Evolutionary conservation across 1,284 basidiomycete species (phyloP).

Genomic region (Apiotrichum sp.): DNA sequence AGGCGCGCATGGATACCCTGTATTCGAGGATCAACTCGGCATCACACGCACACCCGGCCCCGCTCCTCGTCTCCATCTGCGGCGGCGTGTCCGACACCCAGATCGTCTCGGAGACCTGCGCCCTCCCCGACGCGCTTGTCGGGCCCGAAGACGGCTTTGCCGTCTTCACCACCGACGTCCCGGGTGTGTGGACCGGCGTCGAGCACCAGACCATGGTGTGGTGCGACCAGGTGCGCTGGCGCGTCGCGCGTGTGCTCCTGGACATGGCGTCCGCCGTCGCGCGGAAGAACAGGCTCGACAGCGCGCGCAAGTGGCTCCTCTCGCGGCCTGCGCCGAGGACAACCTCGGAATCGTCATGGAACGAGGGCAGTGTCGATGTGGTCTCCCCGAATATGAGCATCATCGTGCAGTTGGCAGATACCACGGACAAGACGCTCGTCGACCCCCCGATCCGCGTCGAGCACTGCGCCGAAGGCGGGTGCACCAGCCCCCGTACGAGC

Average conservation of each 20-base stretch:
- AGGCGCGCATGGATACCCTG: slow-evolving; percentile 64
- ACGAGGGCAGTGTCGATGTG: neutral
- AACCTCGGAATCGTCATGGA: neutral
- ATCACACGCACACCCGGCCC: slow-evolving; percentile 49
- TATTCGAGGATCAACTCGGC: slow-evolving; percentile 51
- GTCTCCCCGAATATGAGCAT: slow-evolving; percentile 16
- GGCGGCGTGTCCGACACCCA: slow-evolving; percentile 89
- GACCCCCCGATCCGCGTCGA: neutral
- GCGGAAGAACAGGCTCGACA: slow-evolving; percentile 8
- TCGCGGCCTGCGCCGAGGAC: neutral
- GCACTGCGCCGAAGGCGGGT: slow-evolving; percentile 2
- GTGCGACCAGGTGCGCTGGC: slow-evolving; percentile 95
- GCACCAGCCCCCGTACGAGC: neutral
- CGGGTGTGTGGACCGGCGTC: slow-evolving; percentile 88
- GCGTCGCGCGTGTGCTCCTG: slow-evolving; percentile 70
- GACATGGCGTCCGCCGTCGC: slow-evolving; percentile 52
- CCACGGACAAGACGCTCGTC: neutral
- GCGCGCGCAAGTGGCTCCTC: slow-evolving; percentile 13
- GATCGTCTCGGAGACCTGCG: slow-evolving; percentile 85
- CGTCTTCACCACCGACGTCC: slow-evolving; percentile 77
- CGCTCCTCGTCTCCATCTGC: slow-evolving; percentile 75
- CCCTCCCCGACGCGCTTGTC: slow-evolving; percentile 51
- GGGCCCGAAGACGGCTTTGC: slow-evolving; percentile 56
- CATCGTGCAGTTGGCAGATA: neutral
- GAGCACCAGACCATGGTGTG: slow-evolving; percentile 97